These are phyloP conservation scores for Teunomyces barrocoloradensis DNA, from an alignment of 805 yeast genomes.

Conservation along the genomic window DNA sequence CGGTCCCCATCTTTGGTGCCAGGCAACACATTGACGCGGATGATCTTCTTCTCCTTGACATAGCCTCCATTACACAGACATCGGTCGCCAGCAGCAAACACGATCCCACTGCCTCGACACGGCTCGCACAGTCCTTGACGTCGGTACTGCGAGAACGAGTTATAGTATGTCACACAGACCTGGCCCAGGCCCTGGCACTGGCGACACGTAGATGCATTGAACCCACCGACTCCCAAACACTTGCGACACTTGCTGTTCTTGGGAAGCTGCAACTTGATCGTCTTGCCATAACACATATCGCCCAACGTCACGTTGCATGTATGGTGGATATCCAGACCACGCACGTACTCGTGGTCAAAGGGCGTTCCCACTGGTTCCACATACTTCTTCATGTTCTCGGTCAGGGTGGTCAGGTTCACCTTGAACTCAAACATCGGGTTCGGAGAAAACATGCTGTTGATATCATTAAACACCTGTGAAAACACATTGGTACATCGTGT, in stretches of 20 bases:
- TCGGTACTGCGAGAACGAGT: conserved; percentile 39
- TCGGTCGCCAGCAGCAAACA: conserved; percentile 17
- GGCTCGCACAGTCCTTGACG: conserved; percentile 30
- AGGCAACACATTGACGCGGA: conserved; percentile 52
- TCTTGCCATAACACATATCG: conserved; percentile 60
- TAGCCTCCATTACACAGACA: conserved; percentile 39
- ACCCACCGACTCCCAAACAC: conserved; percentile 56
- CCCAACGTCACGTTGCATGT: conserved; percentile 49
- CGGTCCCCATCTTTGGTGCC: conserved; percentile 55
- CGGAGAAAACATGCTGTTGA: conserved; percentile 25
- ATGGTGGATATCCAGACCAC: conserved; percentile 58
- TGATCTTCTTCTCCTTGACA: conserved; percentile 46
- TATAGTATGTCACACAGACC: conserved; percentile 45
- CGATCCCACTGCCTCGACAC: conserved; percentile 37
- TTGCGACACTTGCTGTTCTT: conserved; percentile 46
- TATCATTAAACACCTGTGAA: conserved; percentile 36
- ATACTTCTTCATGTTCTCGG: conserved; percentile 12
- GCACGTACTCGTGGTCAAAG: conserved; percentile 14
- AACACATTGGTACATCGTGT: conserved; percentile 26
- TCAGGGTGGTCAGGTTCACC: background rate
- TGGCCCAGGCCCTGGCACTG: conserved; percentile 45
- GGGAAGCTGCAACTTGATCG: conserved; percentile 51
- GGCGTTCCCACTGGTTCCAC: conserved; percentile 22
- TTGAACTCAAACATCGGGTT: conserved; percentile 8
- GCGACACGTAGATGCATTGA: conserved; percentile 33